These are phyloP conservation scores for Aegilops speltoides DNA, from an alignment of 176 grass and related monocot genomes.

Conservation along the genomic window DNA sequence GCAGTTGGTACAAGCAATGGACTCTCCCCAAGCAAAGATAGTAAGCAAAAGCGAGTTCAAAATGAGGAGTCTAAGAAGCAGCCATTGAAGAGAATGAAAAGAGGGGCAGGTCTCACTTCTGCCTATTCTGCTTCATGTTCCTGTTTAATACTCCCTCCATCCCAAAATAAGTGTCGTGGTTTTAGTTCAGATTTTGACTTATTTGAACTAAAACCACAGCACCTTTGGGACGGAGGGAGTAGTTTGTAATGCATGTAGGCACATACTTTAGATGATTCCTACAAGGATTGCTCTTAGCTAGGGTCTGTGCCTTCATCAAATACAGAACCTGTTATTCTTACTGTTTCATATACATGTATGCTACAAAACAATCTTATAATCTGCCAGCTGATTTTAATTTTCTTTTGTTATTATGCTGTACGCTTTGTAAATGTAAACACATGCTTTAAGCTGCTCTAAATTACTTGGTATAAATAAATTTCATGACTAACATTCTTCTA, in stretches of 20 bases:
- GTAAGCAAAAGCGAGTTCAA: slow-evolving; percentile 33
- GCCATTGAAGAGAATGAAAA: slow-evolving; percentile 34
- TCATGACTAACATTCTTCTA: slow-evolving; percentile 3
- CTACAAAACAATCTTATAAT: slow-evolving; percentile 18
- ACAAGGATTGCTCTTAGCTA: slow-evolving; percentile 19
- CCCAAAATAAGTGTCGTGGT: too few species aligned
- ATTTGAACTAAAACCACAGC: too few species aligned
- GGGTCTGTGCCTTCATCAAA: slow-evolving; percentile 4
- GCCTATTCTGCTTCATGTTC: slow-evolving; percentile 16
- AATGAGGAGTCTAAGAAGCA: slow-evolving; percentile 38
- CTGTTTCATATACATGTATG: neutral
- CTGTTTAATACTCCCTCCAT: neutral
- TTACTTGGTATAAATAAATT: neutral
- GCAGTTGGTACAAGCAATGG: slow-evolving; percentile 18
- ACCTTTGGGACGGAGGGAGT: too few species aligned
- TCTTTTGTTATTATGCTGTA: slow-evolving; percentile 17
- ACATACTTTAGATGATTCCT: neutral
- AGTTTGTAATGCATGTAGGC: slow-evolving; percentile 24
- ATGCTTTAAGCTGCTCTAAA: slow-evolving; percentile 11
- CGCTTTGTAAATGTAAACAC: neutral
- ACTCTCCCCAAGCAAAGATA: slow-evolving; percentile 28
- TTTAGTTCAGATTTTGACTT: too few species aligned
- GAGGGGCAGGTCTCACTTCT: slow-evolving; percentile 54
- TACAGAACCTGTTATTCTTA: neutral
- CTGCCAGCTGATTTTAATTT: neutral